Evolutionary conservation across 805 yeast species (phyloP).

Genomic region (Ascoidea tarda): DNA sequence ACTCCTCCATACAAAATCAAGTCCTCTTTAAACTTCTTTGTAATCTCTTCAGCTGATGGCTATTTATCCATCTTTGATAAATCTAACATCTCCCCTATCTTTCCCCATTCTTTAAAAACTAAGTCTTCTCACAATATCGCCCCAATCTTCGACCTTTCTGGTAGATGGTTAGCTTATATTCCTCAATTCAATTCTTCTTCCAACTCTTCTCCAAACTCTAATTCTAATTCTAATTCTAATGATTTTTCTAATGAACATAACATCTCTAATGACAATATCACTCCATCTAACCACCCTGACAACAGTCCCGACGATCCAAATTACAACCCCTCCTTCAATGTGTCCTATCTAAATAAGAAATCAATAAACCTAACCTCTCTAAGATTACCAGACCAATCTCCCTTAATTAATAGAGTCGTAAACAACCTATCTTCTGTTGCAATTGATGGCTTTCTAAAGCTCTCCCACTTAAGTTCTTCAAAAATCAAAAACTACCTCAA

Average conservation of each 20-base stretch:
- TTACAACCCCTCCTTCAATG: neutral
- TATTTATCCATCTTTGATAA: neutral
- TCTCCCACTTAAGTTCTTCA: slow-evolving; percentile 32
- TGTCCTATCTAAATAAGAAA: neutral
- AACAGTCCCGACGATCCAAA: neutral
- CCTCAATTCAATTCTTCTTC: slow-evolving; percentile 4
- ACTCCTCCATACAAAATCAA: slow-evolving; percentile 13
- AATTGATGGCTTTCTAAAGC: slow-evolving; percentile 31
- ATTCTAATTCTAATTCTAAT: neutral
- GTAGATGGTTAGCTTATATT: slow-evolving; percentile 9
- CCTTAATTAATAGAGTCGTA: slow-evolving; percentile 17
- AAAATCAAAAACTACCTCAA: slow-evolving; percentile 25
- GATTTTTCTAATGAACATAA: neutral
- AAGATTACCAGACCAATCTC: slow-evolving; percentile 5
- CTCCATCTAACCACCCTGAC: neutral
- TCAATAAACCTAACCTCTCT: slow-evolving; percentile 4
- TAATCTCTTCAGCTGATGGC: neutral
- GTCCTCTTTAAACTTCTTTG: slow-evolving; percentile 4
- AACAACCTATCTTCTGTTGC: slow-evolving; percentile 36
- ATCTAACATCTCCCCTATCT: neutral
- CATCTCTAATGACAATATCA: neutral
- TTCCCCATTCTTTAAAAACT: neutral
- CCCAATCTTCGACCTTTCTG: slow-evolving; percentile 6
- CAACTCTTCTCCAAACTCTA: neutral
- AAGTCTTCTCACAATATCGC: neutral